Evolutionary conservation across 129 eudicot genomes (phyloP).

Genomic region (Flaveria linearis): DNA sequence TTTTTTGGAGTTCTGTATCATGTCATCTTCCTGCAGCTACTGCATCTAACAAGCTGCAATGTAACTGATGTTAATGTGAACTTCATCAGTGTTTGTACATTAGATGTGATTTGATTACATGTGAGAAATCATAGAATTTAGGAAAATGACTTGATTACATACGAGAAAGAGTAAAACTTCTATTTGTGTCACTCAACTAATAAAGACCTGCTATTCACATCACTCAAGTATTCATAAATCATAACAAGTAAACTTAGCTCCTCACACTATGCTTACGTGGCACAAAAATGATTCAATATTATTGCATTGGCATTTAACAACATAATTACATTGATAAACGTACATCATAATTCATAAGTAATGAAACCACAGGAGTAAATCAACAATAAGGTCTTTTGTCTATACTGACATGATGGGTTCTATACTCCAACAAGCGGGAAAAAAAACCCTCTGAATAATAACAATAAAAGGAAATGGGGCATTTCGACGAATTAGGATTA

Average conservation of each 20-base stretch:
- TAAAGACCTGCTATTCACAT: not conserved
- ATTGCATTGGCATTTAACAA: conserved; percentile 13
- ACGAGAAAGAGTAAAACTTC: not conserved
- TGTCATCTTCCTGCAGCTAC: conserved; percentile 39
- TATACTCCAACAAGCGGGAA: conserved; percentile 19
- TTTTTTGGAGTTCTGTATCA: too few species aligned
- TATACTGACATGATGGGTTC: conserved; percentile 23
- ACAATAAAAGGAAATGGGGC: conserved; percentile 4
- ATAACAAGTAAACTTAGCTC: not conserved
- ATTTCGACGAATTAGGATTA: conserved; percentile 53
- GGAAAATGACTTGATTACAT: too few species aligned
- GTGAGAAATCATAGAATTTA: conserved; percentile 14
- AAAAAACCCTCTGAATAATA: not conserved
- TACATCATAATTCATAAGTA: conserved; percentile 3
- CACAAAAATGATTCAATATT: not conserved
- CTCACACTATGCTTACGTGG: conserved; percentile 4
- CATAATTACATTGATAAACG: conserved; percentile 10
- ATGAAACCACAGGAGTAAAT: conserved; percentile 4
- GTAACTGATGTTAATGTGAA: not conserved
- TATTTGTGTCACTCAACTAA: not conserved
- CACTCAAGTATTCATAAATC: not conserved
- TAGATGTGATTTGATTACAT: conserved; percentile 10
- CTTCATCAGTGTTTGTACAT: conserved; percentile 34
- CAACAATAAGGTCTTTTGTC: not conserved
- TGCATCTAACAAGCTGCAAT: conserved; percentile 55